These are phyloP conservation scores for Fraxinus floribunda DNA, from an alignment of 305 asterid genomes.

Conservation along the genomic window DNA sequence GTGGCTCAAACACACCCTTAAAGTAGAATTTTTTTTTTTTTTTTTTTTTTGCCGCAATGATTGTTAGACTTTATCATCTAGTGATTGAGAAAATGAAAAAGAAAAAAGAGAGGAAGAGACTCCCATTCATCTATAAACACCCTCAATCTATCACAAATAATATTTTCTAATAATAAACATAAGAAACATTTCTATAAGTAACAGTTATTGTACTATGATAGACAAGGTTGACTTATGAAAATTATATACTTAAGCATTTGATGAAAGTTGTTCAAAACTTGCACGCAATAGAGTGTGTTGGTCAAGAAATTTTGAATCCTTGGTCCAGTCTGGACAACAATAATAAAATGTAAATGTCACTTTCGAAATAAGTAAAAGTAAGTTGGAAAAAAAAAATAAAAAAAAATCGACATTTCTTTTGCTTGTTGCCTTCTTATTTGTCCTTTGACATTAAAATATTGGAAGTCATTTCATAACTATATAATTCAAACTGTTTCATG, in stretches of 20 bases:
- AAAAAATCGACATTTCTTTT: background rate
- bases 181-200: background rate
- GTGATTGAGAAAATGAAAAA: background rate
- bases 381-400: background rate
- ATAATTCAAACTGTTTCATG: background rate
- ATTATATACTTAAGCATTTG: background rate
- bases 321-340: background rate
- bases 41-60: background rate
- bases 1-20: too few species aligned
- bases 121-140: background rate
- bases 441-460: background rate
- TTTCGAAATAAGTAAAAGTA: background rate
- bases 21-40: too few species aligned
- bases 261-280: background rate
- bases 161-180: background rate
- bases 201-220: background rate
- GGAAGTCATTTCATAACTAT: background rate
- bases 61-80: background rate
- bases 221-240: background rate
- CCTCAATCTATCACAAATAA: background rate
- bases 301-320: background rate
- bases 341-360: background rate
- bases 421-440: background rate
- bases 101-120: background rate
- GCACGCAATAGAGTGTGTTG: background rate